phyloP scores from a whole-genome alignment of 257 asterid genomes.

The Verbascum thapsus region DNA sequence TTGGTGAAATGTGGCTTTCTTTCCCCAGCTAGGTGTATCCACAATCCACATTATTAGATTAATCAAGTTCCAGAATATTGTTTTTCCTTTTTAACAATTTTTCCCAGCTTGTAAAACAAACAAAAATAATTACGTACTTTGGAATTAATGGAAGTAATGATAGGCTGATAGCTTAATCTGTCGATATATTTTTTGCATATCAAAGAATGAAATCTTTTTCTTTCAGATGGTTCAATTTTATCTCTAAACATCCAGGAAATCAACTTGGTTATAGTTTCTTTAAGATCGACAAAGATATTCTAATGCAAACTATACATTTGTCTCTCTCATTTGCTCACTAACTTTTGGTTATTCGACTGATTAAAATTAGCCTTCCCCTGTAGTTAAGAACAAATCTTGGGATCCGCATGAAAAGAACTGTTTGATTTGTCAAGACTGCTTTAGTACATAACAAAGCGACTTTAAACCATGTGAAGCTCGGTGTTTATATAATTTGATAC shows the following conservation, averaged over 20 bases:
- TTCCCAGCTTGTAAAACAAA: background rate
- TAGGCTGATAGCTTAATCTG: background rate
- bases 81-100: background rate
- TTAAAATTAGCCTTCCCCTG: background rate
- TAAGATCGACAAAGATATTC: background rate
- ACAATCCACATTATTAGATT: background rate
- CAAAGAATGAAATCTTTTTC: background rate
- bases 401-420: background rate
- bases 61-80: background rate
- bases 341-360: background rate
- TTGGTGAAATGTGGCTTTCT: background rate
- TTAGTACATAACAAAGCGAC: constrained; percentile 4
- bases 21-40: background rate
- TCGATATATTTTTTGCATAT: background rate
- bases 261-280: background rate
- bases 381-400: constrained; percentile 1
- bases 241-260: background rate
- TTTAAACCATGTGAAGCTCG: constrained; percentile 1
- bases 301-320: background rate
- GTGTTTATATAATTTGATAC: background rate
- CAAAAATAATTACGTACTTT: background rate
- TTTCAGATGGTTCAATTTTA: background rate
- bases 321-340: background rate
- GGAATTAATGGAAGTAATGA: background rate
- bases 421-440: background rate